Evolutionary conservation across 1,139 yeast genomes (phyloP), one percentile per base, ranked within the genome.

Genomic region (Suhomyces atakaporum): DNA sequence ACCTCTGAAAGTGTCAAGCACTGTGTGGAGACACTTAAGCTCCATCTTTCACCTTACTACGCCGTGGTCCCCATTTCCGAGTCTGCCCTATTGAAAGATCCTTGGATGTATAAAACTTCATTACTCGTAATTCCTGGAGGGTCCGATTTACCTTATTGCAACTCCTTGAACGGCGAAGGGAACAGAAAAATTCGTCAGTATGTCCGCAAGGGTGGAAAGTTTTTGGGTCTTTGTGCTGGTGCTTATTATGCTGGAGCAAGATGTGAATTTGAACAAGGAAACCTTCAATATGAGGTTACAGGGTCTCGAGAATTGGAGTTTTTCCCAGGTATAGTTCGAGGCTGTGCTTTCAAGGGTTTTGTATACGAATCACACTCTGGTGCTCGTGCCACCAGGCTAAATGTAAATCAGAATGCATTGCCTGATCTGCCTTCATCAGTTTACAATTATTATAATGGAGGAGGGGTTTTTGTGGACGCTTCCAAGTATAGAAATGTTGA

Each of bases 141-240:
- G 3, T 97, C 97, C 1, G 98, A 92, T 58, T 63, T 89, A 35
- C 97, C 97, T 0, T 84, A 77, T 54, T 86, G 96, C 54, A 66
- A 72, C 29, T 69, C 71, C 1, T 69, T 90, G 38, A 79, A 84
- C 49, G 96, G 96, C 1, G 63, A 59, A 6, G 90, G 89, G 0
- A 86, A 81, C 50, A 52, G 60, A 3, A 63, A 63, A 26, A 86
- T 92, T 40, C 59, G 65, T 20, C 77, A 77, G 33, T 90, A 70
- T 58, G 89, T 92, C 3, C 68, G 78, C 23, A 67, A 69, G 36
- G 98, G 98, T 14, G 99, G 98, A 1, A 66, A 70, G 37, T 88
- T 69, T 53, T 58, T 92, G 23, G 98, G 98, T 0, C 77, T 92
- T 46, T 92, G 98, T 62, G 95, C 98, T n/a, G 99, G 99, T 22